Base-by-base conservation (phyloP, 1,284 basidiomycete species). In the Mycosarcoma maydis region DNA sequence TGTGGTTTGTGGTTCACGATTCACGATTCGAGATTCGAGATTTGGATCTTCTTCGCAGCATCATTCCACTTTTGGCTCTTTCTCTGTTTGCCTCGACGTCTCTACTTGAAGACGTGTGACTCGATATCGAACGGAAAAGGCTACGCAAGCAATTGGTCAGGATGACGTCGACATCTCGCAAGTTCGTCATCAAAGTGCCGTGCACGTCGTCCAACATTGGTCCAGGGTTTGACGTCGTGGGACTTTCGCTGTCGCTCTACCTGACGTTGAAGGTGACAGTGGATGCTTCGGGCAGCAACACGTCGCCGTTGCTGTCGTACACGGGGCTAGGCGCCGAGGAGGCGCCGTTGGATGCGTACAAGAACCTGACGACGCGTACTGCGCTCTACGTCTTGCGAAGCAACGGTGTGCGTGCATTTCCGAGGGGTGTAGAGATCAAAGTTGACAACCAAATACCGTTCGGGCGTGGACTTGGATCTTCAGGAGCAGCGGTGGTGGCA, bases 171-270 rank as follows among this genome's bases (percentile, higher is more conserved):
- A 22, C 57, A n/a, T 13, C 38, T 1, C 53, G 61, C 20, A 61
- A 47, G 26, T 86, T 86, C 81, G 84, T 79, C 14, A 92, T 98
- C 83, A 87, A 86, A 73, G 91, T 98, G 48, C 95, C 95, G 9
- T 93, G 93, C 20, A 98, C 95, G 2, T 95, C 94, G 56, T 95
- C 95, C 71, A 98, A 98, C 85, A 94, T 98, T 79, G 95, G 95
- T 3, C 96, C 96, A 23, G 96, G 96, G 13, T 98, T 98, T 83
- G 96, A 99, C 83, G 96, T 98, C 59, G 92, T 97, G 69, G 96
- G 96, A 19, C 90, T 98, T 64, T 96, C 95, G 1, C 89, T 98
- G 24, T 94, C 92, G 2, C 88, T 97, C 29, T 87, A 90, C 77
- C 87, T 98, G 69, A 90, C 88, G 13, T 87, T 98, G 68, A 85